A percentile compares a stretch with the other conserved stretches of the same genome.
phyloP scores from a whole-genome alignment of 2,329 filamentous ascomycete species.

The Ceratocystis alfenasii region DNA sequence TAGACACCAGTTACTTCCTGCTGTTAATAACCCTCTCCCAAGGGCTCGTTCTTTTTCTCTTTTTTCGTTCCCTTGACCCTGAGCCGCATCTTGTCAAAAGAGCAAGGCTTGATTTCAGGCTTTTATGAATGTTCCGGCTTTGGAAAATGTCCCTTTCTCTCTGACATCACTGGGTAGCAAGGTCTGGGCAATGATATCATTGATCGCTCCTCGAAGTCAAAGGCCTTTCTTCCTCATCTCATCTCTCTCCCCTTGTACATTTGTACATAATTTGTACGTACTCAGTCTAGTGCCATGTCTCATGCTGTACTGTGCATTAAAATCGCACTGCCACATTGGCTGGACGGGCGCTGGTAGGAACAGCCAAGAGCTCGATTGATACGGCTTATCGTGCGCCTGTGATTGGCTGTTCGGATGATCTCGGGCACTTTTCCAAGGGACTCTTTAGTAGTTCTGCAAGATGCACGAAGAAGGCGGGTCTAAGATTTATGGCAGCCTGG shows the following conservation, averaged over 20 bases:
- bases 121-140: neutral
- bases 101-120: neutral
- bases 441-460: neutral
- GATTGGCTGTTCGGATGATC: constrained; percentile 14
- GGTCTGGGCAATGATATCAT: constrained; percentile 1
- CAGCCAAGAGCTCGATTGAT: constrained; percentile 3
- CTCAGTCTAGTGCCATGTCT: constrained; percentile 1
- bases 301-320: neutral
- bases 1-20: neutral
- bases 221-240: too few relatives aligned
- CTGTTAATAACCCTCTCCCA: neutral
- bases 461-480: neutral
- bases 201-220: neutral
- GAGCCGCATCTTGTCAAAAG: constrained; percentile 11
- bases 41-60: neutral
- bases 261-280: neutral
- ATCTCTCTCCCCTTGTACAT: neutral
- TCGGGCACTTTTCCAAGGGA: neutral
- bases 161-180: neutral
- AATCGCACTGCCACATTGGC: neutral
- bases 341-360: constrained; percentile 3
- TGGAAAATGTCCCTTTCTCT: neutral
- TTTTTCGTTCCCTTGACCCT: neutral
- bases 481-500: neutral
- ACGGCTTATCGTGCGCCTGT: constrained; percentile 7